phyloP scores from a whole-genome alignment of 2,329 filamentous ascomycete species.

The Ophiobolus disseminans region DNA sequence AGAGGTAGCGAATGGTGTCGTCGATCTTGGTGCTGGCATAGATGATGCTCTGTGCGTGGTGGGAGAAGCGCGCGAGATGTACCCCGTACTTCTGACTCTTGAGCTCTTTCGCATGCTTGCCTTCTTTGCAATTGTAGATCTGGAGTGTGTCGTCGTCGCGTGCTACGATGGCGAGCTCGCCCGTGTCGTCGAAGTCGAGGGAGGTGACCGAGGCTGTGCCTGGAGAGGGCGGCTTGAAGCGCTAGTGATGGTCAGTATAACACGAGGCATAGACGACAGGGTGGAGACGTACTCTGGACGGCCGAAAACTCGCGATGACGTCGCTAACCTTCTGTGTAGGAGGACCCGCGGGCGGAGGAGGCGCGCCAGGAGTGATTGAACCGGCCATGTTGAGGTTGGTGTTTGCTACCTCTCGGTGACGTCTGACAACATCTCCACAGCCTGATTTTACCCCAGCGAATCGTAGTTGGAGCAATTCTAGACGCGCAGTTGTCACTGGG shows the following conservation, averaged over 20 bases:
- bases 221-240: slow-evolving; percentile 55
- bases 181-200: slow-evolving; percentile 94
- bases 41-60: slow-evolving; percentile 87
- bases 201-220: slow-evolving; percentile 75
- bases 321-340: slow-evolving; percentile 71
- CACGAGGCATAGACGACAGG: not conserved
- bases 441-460: not conserved
- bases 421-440: slow-evolving; percentile 11
- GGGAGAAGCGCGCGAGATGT: slow-evolving; percentile 92
- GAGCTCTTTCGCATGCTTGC: slow-evolving; percentile 85
- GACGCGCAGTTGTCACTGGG: slow-evolving; percentile 7
- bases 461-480: not conserved
- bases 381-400: slow-evolving; percentile 40
- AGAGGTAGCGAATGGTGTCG: slow-evolving; percentile 85
- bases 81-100: slow-evolving; percentile 97
- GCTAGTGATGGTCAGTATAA: slow-evolving; percentile 38
- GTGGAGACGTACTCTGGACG: slow-evolving; percentile 70
- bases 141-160: slow-evolving; percentile 95
- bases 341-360: slow-evolving; percentile 43
- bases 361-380: slow-evolving; percentile 40
- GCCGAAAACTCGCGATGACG: slow-evolving; percentile 77
- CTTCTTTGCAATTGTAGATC: slow-evolving; percentile 91
- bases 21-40: slow-evolving; percentile 97
- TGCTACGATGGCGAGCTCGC: slow-evolving; percentile 88
- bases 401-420: slow-evolving; percentile 9